Evolutionary conservation across 495 filamentous ascomycete species (phyloP).

Genomic region (Penicillium odoratum): DNA sequence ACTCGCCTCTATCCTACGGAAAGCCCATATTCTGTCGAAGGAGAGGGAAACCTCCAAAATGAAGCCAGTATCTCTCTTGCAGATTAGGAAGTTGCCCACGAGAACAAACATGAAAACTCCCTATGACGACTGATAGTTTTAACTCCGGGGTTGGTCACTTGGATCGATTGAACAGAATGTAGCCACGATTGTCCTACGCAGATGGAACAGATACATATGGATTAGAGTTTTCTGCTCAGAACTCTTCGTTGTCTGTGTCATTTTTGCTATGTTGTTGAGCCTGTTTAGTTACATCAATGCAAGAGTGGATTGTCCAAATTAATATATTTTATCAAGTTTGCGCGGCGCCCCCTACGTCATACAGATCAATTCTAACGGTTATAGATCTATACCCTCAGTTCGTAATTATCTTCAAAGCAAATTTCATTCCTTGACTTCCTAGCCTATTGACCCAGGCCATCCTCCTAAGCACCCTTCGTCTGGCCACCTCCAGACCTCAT

Average conservation of each 20-base stretch:
- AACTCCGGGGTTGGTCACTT: slow-evolving; percentile 3
- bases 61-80: neutral
- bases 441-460: neutral
- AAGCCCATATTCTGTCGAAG: neutral
- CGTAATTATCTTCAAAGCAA: neutral
- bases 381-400: slow-evolving; percentile 13
- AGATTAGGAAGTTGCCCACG: neutral
- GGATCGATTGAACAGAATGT: slow-evolving; percentile 3
- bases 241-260: neutral
- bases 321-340: slow-evolving; percentile 26
- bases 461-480: neutral
- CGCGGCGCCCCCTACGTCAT: slow-evolving; percentile 26
- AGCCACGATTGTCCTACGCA: neutral
- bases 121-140: neutral
- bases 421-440: neutral
- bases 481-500: too few relatives aligned
- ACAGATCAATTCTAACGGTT: neutral
- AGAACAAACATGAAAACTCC: neutral
- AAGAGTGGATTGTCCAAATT: slow-evolving; percentile 7
- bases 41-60: neutral
- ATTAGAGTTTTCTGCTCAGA: neutral
- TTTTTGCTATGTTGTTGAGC: slow-evolving; percentile 1
- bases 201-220: slow-evolving; percentile 2
- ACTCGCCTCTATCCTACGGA: slow-evolving; percentile 4
- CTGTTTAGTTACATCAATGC: neutral